Conservation (phyloP, 768 basidiomycete species). For the Suillus discolor region DNA sequence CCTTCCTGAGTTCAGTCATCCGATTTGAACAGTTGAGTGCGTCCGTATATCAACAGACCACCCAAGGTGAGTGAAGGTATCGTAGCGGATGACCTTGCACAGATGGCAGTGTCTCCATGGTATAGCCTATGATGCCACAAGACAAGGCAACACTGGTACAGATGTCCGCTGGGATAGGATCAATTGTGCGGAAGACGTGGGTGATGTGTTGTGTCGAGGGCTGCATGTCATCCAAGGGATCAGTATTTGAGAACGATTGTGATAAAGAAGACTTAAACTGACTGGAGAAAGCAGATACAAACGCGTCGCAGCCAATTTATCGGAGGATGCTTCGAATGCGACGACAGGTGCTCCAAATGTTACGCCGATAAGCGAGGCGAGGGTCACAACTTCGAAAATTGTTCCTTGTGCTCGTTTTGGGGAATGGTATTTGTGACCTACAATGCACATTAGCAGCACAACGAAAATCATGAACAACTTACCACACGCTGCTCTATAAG, state of each 20-base stretch:
- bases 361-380: conserved; percentile 83
- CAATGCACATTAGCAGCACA: conserved; percentile 4
- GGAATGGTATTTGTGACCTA: conserved; percentile 96
- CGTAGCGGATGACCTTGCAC: conserved; percentile 80
- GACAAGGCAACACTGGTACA: conserved; percentile 77
- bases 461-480: conserved; percentile 25
- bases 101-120: conserved; percentile 87
- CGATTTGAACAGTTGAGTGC: conserved; percentile 67
- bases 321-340: conserved; percentile 84
- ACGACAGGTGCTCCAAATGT: conserved; percentile 95
- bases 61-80: conserved; percentile 77
- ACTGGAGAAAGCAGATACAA: conserved; percentile 90
- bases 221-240: conserved; percentile 34
- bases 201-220: conserved; percentile 76
- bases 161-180: conserved; percentile 87
- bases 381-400: conserved; percentile 68
- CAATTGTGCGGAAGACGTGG: conserved; percentile 90
- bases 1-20: conserved; percentile 54
- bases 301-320: conserved; percentile 68
- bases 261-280: conserved; percentile 10
- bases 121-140: conserved; percentile 86
- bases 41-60: conserved; percentile 80
- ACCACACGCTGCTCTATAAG: conserved; percentile 88
- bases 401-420: conserved; percentile 65
- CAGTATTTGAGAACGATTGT: not conserved